phyloP scores from a whole-genome alignment of 306 rosid genomes.

The Malus domestica region DNA sequence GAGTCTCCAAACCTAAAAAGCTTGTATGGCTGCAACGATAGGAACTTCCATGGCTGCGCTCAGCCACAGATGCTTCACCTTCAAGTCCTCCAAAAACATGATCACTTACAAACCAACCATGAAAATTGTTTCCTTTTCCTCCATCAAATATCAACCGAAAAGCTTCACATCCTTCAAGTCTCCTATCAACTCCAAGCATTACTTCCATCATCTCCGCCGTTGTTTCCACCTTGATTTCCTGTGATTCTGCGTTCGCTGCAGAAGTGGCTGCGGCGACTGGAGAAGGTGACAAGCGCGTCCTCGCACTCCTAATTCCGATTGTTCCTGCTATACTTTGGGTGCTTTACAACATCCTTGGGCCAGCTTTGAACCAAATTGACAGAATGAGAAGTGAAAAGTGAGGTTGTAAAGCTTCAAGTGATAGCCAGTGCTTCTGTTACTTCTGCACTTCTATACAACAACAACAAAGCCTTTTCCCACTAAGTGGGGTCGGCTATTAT shows the following conservation, averaged over 20 bases:
- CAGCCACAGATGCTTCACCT: background rate
- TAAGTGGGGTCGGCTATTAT: too few species aligned
- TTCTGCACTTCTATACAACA: background rate
- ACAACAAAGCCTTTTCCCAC: too few species aligned
- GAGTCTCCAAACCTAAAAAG: background rate
- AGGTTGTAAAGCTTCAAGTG: background rate
- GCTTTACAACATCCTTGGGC: constrained; percentile 6
- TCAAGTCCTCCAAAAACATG: background rate
- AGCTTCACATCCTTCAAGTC: background rate
- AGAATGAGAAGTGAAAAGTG: background rate
- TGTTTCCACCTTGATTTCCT: background rate
- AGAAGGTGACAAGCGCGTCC: constrained; percentile 2
- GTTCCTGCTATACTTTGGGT: constrained; percentile 6
- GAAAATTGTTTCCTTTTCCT: background rate
- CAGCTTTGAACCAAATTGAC: constrained; percentile 4
- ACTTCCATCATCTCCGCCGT: background rate
- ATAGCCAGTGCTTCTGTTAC: background rate
- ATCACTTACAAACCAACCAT: background rate
- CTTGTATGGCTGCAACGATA: background rate
- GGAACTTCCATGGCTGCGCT: background rate
- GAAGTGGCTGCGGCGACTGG: background rate
- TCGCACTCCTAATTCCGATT: background rate
- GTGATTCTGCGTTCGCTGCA: background rate
- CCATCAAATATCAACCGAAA: background rate
- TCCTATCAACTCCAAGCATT: background rate